Evolutionary conservation across 768 basidiomycete genomes (phyloP).

Genomic region (Leccinum obscurum): DNA sequence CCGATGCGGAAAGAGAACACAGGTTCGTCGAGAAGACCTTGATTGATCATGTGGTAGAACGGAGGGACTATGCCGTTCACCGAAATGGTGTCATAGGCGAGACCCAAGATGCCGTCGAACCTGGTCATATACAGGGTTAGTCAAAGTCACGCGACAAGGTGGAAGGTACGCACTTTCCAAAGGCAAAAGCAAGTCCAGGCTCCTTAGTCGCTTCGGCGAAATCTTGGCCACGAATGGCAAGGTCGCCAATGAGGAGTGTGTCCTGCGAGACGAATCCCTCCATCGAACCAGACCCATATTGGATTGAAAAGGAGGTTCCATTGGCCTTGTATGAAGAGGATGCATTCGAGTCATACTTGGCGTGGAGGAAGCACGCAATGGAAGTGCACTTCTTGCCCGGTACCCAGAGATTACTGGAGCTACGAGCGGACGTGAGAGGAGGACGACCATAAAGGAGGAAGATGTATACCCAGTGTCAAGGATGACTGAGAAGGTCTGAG

Average conservation of each 20-base stretch:
- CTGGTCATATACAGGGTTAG: conserved; percentile 37
- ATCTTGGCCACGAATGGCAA: conserved; percentile 70
- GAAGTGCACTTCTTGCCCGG: conserved; percentile 80
- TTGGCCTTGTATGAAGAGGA: conserved; percentile 91
- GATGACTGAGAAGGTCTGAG: conserved; percentile 91
- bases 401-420: conserved; percentile 94
- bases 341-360: conserved; percentile 79
- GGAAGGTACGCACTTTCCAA: conserved; percentile 70
- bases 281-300: conserved; percentile 96
- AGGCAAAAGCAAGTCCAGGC: conserved; percentile 96
- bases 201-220: conserved; percentile 97
- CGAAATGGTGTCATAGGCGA: conserved; percentile 93
- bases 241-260: conserved; percentile 74
- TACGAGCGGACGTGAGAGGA: conserved; percentile 27
- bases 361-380: conserved; percentile 92
- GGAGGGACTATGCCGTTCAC: conserved; percentile 93
- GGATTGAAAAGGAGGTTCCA: conserved; percentile 85
- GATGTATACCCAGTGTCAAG: conserved; percentile 79
- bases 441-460: conserved; percentile 21
- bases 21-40: conserved; percentile 76
- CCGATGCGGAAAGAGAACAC: conserved; percentile 97
- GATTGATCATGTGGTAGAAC: conserved; percentile 89
- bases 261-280: conserved; percentile 94
- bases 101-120: conserved; percentile 94
- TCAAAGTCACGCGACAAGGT: not conserved